These are phyloP conservation scores for Jacaranda mimosifolia DNA, from an alignment of 257 asterid genomes.

Conservation along the genomic window DNA sequence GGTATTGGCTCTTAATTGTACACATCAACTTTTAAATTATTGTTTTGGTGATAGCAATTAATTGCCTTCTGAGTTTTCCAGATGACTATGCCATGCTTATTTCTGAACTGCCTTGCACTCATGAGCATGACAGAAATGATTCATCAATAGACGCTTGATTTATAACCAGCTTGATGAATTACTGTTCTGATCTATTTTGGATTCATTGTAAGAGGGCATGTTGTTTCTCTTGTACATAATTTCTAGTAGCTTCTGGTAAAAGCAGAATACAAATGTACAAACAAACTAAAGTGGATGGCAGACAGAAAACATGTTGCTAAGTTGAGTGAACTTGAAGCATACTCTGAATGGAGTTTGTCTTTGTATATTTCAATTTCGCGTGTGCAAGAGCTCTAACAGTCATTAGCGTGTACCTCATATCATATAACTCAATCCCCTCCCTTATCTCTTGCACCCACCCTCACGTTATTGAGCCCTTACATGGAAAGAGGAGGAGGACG, in stretches of 20 bases:
- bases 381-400: neutral
- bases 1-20: conserved; percentile 45
- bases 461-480: neutral
- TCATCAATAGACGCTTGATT: conserved; percentile 1
- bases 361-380: neutral
- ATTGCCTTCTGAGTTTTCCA: conserved; percentile 13
- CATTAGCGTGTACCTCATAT: neutral
- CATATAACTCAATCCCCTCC: neutral
- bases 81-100: conserved; percentile 25
- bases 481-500: neutral
- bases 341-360: conserved; percentile 4
- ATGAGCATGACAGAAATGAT: neutral
- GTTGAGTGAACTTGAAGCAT: neutral
- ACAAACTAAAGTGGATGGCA: neutral
- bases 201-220: neutral
- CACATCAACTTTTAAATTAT: neutral
- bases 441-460: neutral
- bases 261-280: neutral
- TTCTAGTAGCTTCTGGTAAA: neutral
- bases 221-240: neutral
- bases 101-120: conserved; percentile 1
- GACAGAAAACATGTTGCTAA: neutral
- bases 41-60: neutral
- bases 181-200: neutral
- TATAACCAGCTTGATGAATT: neutral